A percentile compares a stretch with the other conserved stretches of the same genome.
Conservation (phyloP, 1,139 yeast species). For the Kodamaea anthophila region DNA sequence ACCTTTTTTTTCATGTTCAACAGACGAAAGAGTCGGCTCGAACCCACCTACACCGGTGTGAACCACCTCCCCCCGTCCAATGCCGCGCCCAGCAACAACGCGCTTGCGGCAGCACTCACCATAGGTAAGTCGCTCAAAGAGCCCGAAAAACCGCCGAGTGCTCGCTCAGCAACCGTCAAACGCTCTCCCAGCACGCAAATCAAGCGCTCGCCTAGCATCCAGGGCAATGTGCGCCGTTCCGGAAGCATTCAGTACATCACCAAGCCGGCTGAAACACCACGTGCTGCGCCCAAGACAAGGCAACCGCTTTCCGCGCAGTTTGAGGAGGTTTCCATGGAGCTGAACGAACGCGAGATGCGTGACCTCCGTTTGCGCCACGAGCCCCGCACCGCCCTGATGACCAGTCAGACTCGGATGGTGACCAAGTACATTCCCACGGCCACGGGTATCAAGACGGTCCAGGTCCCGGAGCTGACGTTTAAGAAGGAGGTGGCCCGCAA, state of each 20-base stretch:
- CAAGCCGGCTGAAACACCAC: constrained; percentile 8
- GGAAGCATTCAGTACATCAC: constrained; percentile 12
- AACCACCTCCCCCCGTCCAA: constrained; percentile 29
- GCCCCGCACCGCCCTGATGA: constrained; percentile 1
- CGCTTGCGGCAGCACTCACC: constrained; percentile 43
- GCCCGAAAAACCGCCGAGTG: constrained; percentile 8
- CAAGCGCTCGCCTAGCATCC: constrained; percentile 5
- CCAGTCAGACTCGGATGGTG: constrained; percentile 27
- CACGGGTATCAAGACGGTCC: constrained; percentile 42
- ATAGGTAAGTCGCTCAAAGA: constrained; percentile 31
- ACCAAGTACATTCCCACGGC: constrained; percentile 45
- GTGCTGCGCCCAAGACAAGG: constrained; percentile 4
- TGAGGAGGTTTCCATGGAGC: constrained; percentile 23
- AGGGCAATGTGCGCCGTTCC: constrained; percentile 12
- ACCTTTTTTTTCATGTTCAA: constrained; percentile 22
- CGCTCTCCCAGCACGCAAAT: no score
- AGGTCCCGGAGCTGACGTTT: constrained; percentile 37
- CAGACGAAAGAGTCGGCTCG: constrained; percentile 31
- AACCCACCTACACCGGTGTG: constrained; percentile 43
- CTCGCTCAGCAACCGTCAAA: no score
- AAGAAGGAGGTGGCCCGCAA: constrained; percentile 36
- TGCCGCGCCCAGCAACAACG: constrained; percentile 34
- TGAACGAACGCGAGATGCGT: constrained; percentile 11
- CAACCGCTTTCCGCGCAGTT: constrained; percentile 18
- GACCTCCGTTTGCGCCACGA: constrained; percentile 13